Conservation (phyloP, 768 basidiomycete species). For the Lentinula boryana region DNA sequence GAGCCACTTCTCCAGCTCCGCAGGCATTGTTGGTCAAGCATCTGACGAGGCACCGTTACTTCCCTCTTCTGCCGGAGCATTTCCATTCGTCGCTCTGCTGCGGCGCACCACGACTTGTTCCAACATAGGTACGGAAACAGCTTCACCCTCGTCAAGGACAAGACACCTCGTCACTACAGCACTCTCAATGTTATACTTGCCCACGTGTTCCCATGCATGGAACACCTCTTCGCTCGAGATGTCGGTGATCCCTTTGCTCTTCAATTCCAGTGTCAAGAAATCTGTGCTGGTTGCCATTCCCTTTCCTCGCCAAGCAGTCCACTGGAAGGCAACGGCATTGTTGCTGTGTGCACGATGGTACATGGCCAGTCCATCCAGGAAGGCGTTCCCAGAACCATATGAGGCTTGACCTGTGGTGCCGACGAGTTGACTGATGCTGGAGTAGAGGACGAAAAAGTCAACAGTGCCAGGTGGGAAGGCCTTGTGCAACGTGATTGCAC, state of each 20-base stretch:
- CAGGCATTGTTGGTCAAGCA: not conserved
- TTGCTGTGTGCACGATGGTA: not conserved
- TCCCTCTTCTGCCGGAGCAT: not conserved
- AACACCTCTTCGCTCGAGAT: not conserved
- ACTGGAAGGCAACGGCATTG: conserved; percentile 3
- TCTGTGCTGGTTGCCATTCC: conserved; percentile 1
- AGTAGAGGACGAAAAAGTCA: not conserved
- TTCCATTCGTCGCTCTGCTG: not conserved
- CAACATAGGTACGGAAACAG: not conserved
- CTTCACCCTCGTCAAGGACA: not conserved
- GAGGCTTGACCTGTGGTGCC: conserved; percentile 1
- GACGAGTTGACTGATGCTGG: conserved; percentile 1
- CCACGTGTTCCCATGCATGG: not conserved
- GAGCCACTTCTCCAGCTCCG: not conserved
- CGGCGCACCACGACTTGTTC: not conserved
- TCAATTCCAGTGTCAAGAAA: not conserved
- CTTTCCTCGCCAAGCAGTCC: conserved; percentile 2
- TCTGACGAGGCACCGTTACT: not conserved
- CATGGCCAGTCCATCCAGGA: conserved; percentile 1
- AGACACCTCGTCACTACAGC: not conserved
- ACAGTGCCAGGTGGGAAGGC: conserved; percentile 2
- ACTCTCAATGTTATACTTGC: not conserved
- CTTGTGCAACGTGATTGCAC: not conserved
- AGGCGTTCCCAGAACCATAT: not conserved
- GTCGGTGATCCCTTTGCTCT: conserved; percentile 2